Base-by-base conservation (phyloP, 2,329 filamentous ascomycete genomes). In the Saccharata proteae region DNA sequence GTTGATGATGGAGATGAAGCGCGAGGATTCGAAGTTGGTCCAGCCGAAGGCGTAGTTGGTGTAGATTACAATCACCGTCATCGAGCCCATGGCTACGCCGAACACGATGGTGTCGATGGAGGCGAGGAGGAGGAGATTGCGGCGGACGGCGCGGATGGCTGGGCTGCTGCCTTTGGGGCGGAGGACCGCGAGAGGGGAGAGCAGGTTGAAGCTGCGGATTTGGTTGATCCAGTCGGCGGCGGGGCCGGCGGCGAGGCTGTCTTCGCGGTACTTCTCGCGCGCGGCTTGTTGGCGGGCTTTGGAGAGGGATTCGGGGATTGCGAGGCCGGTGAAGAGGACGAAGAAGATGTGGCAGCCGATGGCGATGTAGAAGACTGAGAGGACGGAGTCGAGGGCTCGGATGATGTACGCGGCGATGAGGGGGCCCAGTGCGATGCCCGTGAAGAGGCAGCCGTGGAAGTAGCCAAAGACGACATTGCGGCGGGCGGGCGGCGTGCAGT, bases 381-480 rank as follows among this genome's bases (percentile, higher is more conserved):
- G 52, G 11, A 92, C 65, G 25, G 71, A 73, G 6, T 81, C 80
- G 0, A 81, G 86, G 52, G 66, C 69, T 45, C 80, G 72, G 45
- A 93, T 78, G 25, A 94, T 64, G 43, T 81, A 78, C 2, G 80
- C 86, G 0, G 85, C 79, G 14, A 93, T 48, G 3, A 92, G 66
- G 6, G 90, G 90, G 0, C 90, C 90, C 18, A 88, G 57, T 0
- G 90, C 88, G 26, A 96, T 73, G n/a, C 90, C 90, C 2, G 71
- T 69, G 54, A 93, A 96, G 6, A 98, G 64, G 43, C 79, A 85
- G 8, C 83, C 85, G 46, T 96, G 83, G 45, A 96, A 78, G 50
- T 86, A 88, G 5, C 84, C 86, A 52, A 96, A 90, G 4, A 77
- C 74, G 6, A 93, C 80, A 37, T 79, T 81, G 13, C 90, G 75